phyloP scores from a whole-genome alignment of 2,329 filamentous ascomycete species.

The Truncatella angustata region DNA sequence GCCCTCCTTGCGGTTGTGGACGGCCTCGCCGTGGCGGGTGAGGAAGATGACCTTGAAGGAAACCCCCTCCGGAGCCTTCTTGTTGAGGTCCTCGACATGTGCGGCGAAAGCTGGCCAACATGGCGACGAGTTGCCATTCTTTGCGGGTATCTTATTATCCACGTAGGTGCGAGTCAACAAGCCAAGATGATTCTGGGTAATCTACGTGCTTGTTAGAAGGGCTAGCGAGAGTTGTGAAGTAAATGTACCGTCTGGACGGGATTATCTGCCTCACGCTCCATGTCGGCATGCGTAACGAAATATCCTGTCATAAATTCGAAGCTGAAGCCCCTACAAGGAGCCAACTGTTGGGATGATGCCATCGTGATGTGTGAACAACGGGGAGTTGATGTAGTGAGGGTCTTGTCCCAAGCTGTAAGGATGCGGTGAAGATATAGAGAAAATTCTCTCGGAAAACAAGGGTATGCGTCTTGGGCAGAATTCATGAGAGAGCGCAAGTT shows the following conservation, averaged over 20 bases:
- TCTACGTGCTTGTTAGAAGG: background rate
- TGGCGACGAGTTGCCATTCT: background rate
- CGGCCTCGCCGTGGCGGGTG: slow-evolving; percentile 10
- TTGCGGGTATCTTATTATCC: background rate
- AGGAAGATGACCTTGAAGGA: slow-evolving; percentile 13
- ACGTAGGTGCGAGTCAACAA: background rate
- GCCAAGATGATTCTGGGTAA: background rate
- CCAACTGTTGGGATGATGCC: background rate
- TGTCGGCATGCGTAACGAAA: background rate
- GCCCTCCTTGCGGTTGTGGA: slow-evolving; percentile 10
- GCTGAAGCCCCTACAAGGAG: background rate
- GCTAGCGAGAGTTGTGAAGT: background rate
- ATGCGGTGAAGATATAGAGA: background rate
- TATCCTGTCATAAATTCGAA: background rate
- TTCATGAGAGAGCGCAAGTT: background rate
- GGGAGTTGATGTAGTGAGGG: background rate
- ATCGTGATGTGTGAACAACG: background rate
- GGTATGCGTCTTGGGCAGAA: background rate
- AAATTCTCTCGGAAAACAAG: background rate
- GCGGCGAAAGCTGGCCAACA: slow-evolving; percentile 9
- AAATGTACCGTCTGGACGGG: background rate
- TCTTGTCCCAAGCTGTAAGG: background rate
- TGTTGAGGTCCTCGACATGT: slow-evolving; percentile 9
- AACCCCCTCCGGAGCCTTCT: slow-evolving; percentile 3
- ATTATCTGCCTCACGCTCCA: background rate